Evolutionary conservation across 768 basidiomycete genomes (phyloP).

Genomic region (Termitomyces sp.): DNA sequence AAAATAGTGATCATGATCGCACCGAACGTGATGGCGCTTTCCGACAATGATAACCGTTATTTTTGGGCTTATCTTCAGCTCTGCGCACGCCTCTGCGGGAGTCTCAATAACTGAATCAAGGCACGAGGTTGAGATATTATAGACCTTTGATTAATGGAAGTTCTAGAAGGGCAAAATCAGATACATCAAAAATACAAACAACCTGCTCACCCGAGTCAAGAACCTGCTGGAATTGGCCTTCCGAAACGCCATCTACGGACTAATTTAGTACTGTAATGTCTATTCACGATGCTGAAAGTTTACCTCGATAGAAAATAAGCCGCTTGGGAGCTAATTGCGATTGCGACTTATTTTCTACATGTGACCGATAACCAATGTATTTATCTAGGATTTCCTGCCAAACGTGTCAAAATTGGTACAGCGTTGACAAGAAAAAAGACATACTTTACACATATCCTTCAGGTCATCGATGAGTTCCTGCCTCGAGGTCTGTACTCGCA

Average conservation of each 20-base stretch:
- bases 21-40: slow-evolving; percentile 56
- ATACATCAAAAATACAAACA: not conserved
- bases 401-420: not conserved
- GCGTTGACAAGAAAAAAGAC: not conserved
- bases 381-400: slow-evolving; percentile 44
- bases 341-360: slow-evolving; percentile 35
- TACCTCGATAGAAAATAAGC: slow-evolving; percentile 70
- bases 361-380: slow-evolving; percentile 48
- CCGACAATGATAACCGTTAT: slow-evolving; percentile 80
- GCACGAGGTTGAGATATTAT: not conserved
- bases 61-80: slow-evolving; percentile 51
- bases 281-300: slow-evolving; percentile 9
- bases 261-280: slow-evolving; percentile 15
- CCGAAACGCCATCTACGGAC: slow-evolving; percentile 42
- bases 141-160: slow-evolving; percentile 54
- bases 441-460: slow-evolving; percentile 55
- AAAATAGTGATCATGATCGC: not conserved
- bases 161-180: slow-evolving; percentile 31
- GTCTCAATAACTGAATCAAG: not conserved
- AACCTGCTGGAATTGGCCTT: slow-evolving; percentile 43
- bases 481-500: slow-evolving; percentile 51
- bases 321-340: slow-evolving; percentile 35
- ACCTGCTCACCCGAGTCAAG: slow-evolving; percentile 46
- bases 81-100: slow-evolving; percentile 52
- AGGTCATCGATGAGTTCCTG: slow-evolving; percentile 71